Evolutionary conservation across 2,329 filamentous ascomycete species (phyloP).

Genomic region (Huntiella omanensis): DNA sequence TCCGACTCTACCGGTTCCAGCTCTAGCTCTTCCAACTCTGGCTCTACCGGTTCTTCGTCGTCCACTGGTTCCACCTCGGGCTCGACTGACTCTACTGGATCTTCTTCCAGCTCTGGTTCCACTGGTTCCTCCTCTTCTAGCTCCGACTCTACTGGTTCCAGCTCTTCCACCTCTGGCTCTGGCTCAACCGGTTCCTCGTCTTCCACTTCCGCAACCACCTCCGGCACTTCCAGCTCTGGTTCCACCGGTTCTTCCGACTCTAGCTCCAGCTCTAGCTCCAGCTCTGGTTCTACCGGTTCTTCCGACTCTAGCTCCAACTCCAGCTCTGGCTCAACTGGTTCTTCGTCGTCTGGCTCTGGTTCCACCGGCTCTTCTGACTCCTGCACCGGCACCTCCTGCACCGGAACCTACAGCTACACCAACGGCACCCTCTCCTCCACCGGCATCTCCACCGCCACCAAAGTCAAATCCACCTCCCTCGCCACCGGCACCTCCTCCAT

Average conservation of each 20-base stretch:
- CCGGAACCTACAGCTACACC: constrained; percentile 2
- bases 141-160: neutral
- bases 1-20: constrained; percentile 12
- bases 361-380: neutral
- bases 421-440: neutral
- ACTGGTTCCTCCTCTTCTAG: constrained; percentile 11
- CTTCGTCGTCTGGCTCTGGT: neutral
- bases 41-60: constrained; percentile 15
- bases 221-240: neutral
- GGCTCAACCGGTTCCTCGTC: neutral
- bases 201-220: neutral
- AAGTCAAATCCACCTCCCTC: too few relatives aligned
- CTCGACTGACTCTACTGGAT: constrained; percentile 12
- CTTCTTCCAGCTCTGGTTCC: constrained; percentile 23
- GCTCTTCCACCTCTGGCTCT: neutral
- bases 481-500: too few relatives aligned
- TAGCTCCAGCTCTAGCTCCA: neutral
- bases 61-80: neutral
- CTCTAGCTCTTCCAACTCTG: constrained; percentile 20
- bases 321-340: neutral
- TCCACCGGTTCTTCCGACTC: neutral
- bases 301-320: neutral
- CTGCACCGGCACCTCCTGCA: neutral
- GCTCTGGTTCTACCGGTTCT: neutral
- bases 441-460: too few relatives aligned